phyloP scores from a whole-genome alignment of 106 monocot species.

The Apostasia shenzhenica region DNA sequence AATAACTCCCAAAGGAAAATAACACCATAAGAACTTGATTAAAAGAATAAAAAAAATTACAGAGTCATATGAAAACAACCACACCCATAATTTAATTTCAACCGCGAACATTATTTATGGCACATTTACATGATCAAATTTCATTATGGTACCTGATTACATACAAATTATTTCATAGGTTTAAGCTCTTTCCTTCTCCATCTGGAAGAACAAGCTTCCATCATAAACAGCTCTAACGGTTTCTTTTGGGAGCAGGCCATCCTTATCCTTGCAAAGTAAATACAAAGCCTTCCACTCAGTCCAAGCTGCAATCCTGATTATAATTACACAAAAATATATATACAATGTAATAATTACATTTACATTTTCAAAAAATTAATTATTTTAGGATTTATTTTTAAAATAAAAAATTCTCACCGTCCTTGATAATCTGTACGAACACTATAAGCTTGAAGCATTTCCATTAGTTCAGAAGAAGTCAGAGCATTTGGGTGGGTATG shows the following conservation, averaged over 20 bases:
- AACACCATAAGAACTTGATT: too few relatives aligned
- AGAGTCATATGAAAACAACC: too few relatives aligned
- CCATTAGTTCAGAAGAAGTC: slow-evolving; percentile 48
- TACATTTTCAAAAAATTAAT: not conserved
- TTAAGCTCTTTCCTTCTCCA: slow-evolving; percentile 45
- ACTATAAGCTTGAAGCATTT: slow-evolving; percentile 47
- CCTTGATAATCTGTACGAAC: slow-evolving; percentile 49
- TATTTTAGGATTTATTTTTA: not conserved
- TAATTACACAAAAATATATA: not conserved
- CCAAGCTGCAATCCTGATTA: slow-evolving; percentile 34
- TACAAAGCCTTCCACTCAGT: slow-evolving; percentile 71
- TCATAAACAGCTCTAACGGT: slow-evolving; percentile 60
- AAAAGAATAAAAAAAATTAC: too few relatives aligned
- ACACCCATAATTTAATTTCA: too few relatives aligned
- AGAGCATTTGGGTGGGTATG: slow-evolving; percentile 40
- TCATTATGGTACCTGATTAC: too few relatives aligned
- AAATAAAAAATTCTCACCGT: slow-evolving; percentile 32
- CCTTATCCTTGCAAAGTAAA: slow-evolving; percentile 56
- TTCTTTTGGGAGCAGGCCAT: slow-evolving; percentile 70
- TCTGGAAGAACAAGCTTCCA: slow-evolving; percentile 55
- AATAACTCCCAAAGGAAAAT: too few relatives aligned
- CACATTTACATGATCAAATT: too few relatives aligned
- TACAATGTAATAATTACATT: not conserved
- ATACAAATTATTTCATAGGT: too few relatives aligned
- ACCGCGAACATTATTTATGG: too few relatives aligned